Percentiles rank a stretch among this genome's conserved stretches.
These are phyloP conservation scores for Rubia tinctorum DNA, from an alignment of 305 asterid species.

Conservation along the genomic window DNA sequence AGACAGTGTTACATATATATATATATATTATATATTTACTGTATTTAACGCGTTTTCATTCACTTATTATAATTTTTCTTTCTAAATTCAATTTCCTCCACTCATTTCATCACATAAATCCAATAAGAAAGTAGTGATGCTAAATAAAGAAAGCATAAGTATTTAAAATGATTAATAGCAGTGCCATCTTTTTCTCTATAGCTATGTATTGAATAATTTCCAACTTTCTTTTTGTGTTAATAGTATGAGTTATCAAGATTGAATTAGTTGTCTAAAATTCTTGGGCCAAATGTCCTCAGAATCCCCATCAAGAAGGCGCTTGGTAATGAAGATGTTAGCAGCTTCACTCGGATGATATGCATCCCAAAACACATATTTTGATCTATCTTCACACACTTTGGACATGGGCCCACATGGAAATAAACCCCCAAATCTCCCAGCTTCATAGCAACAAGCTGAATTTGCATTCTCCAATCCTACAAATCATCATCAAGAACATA, in stretches of 20 bases:
- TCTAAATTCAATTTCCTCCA: no score
- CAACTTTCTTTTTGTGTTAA: background rate
- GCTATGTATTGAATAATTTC: background rate
- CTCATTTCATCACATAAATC: no score
- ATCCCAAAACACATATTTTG: slow-evolving; percentile 79
- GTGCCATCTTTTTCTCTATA: background rate
- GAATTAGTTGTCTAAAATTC: slow-evolving; percentile 43
- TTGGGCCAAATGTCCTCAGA: slow-evolving; percentile 56
- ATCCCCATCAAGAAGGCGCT: slow-evolving; percentile 48
- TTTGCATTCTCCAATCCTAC: slow-evolving; percentile 57
- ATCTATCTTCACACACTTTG: slow-evolving; percentile 52
- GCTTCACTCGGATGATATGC: slow-evolving; percentile 72
- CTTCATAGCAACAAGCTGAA: slow-evolving; percentile 56
- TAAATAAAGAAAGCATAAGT: background rate
- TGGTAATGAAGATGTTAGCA: slow-evolving; percentile 47
- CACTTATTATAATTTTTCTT: no score
- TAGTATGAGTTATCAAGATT: background rate
- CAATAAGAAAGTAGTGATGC: no score
- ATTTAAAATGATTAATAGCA: background rate
- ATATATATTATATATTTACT: no score
- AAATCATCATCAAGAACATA: background rate
- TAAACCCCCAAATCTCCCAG: slow-evolving; percentile 62
- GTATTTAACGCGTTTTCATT: no score
- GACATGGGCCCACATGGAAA: slow-evolving; percentile 70
- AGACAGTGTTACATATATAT: no score